Percentiles rank a stretch among this genome's conserved stretches.
phyloP scores from a whole-genome alignment of 2,329 filamentous ascomycete genomes.

The Sporothrix schenckii region DNA sequence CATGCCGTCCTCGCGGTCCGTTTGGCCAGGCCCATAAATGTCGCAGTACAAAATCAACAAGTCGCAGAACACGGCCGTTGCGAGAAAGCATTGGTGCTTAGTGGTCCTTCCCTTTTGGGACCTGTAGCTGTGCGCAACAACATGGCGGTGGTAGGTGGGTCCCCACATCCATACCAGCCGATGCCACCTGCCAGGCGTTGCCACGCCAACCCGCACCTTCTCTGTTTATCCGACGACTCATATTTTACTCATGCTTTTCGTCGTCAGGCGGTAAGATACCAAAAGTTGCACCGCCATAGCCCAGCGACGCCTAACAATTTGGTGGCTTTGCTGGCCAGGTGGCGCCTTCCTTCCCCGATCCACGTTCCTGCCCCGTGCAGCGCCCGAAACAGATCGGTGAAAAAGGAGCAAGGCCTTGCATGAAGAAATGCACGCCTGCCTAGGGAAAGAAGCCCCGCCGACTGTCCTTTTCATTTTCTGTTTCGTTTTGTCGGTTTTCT shows the following conservation, averaged over 20 bases:
- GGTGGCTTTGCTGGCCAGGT: not conserved
- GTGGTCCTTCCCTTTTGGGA: constrained; percentile 15
- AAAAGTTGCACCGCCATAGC: not conserved
- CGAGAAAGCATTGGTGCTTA: constrained; percentile 22
- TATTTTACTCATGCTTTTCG: constrained; percentile 4
- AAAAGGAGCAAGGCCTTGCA: constrained; percentile 5
- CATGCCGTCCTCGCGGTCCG: constrained; percentile 15
- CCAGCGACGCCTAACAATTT: not conserved
- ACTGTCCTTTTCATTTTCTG: not conserved
- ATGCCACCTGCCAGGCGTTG: constrained; percentile 33
- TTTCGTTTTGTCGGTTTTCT: not conserved
- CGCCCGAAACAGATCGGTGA: constrained; percentile 10
- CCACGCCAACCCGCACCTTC: constrained; percentile 31
- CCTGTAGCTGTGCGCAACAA: not conserved
- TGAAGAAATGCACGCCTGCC: constrained; percentile 21
- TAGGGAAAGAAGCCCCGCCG: constrained; percentile 1
- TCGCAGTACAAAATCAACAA: not conserved
- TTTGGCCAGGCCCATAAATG: not conserved
- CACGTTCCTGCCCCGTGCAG: not conserved
- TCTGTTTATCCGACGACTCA: constrained; percentile 32
- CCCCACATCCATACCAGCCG: constrained; percentile 22
- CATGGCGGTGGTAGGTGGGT: constrained; percentile 9
- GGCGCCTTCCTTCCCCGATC: not conserved
- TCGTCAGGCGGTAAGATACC: not conserved
- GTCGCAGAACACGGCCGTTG: constrained; percentile 4